These are phyloP conservation scores for Astrothelium subdiscretum DNA, from an alignment of 495 filamentous ascomycete species.

Conservation along the genomic window DNA sequence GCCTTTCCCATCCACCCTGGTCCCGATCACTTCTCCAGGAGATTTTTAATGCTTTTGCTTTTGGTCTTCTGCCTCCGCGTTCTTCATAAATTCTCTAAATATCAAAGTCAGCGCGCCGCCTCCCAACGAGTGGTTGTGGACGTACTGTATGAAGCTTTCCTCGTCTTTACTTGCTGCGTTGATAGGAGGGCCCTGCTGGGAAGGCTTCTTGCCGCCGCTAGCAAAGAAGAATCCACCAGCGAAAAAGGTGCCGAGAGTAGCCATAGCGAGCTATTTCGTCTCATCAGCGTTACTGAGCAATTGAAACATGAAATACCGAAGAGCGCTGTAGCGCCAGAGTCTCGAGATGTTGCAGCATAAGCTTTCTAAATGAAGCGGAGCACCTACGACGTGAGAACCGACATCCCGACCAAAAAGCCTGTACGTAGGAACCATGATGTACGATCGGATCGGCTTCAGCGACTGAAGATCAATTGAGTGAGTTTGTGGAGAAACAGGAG, in stretches of 20 bases:
- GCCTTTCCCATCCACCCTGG: not conserved
- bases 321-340: not conserved
- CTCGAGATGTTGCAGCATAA: not conserved
- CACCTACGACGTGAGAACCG: conserved; percentile 85
- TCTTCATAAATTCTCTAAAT: conserved; percentile 11
- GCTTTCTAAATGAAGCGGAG: conserved; percentile 7
- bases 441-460: conserved; percentile 16
- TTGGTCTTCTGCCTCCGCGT: conserved; percentile 9
- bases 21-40: not conserved
- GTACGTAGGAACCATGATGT: conserved; percentile 82
- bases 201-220: conserved; percentile 53
- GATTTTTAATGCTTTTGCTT: conserved; percentile 3
- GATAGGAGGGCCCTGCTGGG: conserved; percentile 57
- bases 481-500: not conserved
- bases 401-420: conserved; percentile 77
- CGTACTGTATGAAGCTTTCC: conserved; percentile 95
- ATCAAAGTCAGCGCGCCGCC: not conserved
- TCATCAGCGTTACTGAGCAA: conserved; percentile 13
- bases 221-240: conserved; percentile 41
- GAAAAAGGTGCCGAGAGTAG: conserved; percentile 57
- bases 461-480: not conserved
- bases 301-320: not conserved
- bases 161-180: conserved; percentile 83
- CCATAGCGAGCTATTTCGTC: conserved; percentile 69
- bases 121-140: conserved; percentile 7